phyloP scores from a whole-genome alignment of 2,329 filamentous ascomycete species.

The Cladosporium oxysporum region DNA sequence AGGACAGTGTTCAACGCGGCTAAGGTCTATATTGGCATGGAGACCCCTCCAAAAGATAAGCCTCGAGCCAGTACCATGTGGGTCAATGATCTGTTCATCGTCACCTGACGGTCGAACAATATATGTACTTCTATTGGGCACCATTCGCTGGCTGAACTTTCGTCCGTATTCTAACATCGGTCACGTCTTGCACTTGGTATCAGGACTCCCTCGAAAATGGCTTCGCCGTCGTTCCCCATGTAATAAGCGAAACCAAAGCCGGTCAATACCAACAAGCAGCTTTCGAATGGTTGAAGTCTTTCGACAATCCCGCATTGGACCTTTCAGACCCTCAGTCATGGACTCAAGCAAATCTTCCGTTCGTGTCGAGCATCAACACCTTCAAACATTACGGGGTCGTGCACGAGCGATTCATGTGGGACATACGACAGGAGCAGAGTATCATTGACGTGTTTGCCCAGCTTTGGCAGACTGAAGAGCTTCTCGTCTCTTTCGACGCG shows the following conservation, averaged over 20 bases:
- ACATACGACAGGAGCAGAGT: slow-evolving; percentile 29
- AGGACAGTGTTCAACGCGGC: not conserved
- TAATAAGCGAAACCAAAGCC: not conserved
- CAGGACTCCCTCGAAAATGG: not conserved
- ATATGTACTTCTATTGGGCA: not conserved
- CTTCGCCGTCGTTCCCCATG: not conserved
- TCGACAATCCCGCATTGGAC: not conserved
- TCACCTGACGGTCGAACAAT: not conserved
- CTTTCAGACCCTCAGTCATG: not conserved
- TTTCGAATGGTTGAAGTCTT: not conserved
- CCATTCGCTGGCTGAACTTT: not conserved
- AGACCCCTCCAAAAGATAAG: not conserved
- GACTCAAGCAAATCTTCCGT: not conserved
- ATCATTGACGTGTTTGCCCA: slow-evolving; percentile 27
- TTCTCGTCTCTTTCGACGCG: slow-evolving; percentile 27
- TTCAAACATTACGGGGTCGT: slow-evolving; percentile 25
- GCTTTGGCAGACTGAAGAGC: slow-evolving; percentile 31
- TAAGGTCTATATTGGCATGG: not conserved
- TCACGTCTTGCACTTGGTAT: not conserved
- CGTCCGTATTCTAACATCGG: not conserved
- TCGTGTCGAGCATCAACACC: not conserved
- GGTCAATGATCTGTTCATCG: not conserved
- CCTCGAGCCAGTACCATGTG: not conserved
- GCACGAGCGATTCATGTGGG: slow-evolving; percentile 33
- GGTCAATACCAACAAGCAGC: not conserved